These are phyloP conservation scores for Geosiphon pyriformis DNA, from an alignment of 192 early-diverging fungal genomes.

Conservation along the genomic window DNA sequence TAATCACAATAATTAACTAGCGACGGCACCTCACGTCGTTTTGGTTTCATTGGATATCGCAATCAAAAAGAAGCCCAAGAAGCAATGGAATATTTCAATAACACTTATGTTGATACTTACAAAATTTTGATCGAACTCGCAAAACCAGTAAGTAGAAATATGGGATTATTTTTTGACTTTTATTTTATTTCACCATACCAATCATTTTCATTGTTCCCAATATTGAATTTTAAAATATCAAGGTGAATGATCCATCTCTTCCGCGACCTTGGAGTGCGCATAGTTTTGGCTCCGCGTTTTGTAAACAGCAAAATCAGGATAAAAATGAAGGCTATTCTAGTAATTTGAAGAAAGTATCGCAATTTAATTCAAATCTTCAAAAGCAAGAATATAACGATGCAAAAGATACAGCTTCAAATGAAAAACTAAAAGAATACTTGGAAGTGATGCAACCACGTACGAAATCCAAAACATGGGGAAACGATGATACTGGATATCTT, in stretches of 20 bases:
- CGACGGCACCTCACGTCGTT: conserved; percentile 74
- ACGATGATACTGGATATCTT: conserved; percentile 75
- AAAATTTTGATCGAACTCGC: conserved; percentile 83
- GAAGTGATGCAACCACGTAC: conserved; percentile 84
- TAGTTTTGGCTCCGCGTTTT: conserved; percentile 78
- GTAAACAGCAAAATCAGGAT: conserved; percentile 46
- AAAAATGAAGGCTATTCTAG: conserved; percentile 32
- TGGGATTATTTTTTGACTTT: background rate
- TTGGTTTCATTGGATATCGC: conserved; percentile 90
- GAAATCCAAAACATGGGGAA: conserved; percentile 79
- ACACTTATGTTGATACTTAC: conserved; percentile 89
- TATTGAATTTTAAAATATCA: background rate
- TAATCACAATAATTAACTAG: conserved; percentile 40
- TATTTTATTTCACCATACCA: background rate
- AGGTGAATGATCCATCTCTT: conserved; percentile 76
- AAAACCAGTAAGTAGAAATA: conserved; percentile 65
- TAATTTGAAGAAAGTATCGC: conserved; percentile 39
- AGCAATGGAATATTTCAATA: conserved; percentile 82
- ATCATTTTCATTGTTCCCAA: background rate
- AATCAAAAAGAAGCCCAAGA: conserved; percentile 80
- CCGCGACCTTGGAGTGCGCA: conserved; percentile 90
- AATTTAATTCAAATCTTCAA: conserved; percentile 37
- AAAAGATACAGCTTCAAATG: too few relatives aligned
- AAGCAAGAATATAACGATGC: conserved; percentile 46
- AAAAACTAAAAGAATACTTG: conserved; percentile 82